A percentile compares a stretch with the other conserved stretches of the same genome.
phyloP scores from a whole-genome alignment of 1,139 yeast species.

The Saccharomyces hybrid region DNA sequence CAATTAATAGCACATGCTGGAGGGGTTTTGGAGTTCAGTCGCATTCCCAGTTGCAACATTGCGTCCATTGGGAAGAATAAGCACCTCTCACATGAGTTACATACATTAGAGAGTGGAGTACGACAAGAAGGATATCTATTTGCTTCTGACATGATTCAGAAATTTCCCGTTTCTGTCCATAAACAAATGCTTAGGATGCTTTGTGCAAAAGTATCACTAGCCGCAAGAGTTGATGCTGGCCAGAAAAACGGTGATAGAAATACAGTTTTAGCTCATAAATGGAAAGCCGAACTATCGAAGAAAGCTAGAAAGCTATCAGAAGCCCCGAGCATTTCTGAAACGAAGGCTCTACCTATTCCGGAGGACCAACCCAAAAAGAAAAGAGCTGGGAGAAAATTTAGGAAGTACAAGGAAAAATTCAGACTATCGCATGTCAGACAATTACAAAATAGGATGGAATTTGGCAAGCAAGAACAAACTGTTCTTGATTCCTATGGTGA shows the following conservation, averaged over 20 bases:
- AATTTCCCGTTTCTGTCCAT: conserved; percentile 48
- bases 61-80: conserved; percentile 65
- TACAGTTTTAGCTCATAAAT: conserved; percentile 51
- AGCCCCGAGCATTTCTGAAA: conserved; percentile 64
- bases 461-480: conserved; percentile 66
- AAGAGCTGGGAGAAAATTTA: conserved; percentile 75
- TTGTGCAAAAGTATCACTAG: conserved; percentile 71
- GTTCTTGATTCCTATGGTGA: conserved; percentile 63
- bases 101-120: conserved; percentile 39
- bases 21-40: conserved; percentile 59
- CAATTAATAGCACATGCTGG: conserved; percentile 66
- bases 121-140: conserved; percentile 62
- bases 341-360: conserved; percentile 80
- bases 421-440: conserved; percentile 73
- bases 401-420: conserved; percentile 75
- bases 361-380: conserved; percentile 69
- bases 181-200: conserved; percentile 71
- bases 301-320: conserved; percentile 65
- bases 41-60: conserved; percentile 75
- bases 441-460: conserved; percentile 77
- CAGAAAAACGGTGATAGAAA: conserved; percentile 30
- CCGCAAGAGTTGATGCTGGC: conserved; percentile 67
- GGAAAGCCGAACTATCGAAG: conserved; percentile 49
- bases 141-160: conserved; percentile 44
- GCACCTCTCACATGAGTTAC: conserved; percentile 39